A percentile compares a stretch with the other conserved stretches of the same genome.
These are phyloP conservation scores for Camellia sinensis DNA, from an alignment of 148 eudicot species.

Conservation along the genomic window DNA sequence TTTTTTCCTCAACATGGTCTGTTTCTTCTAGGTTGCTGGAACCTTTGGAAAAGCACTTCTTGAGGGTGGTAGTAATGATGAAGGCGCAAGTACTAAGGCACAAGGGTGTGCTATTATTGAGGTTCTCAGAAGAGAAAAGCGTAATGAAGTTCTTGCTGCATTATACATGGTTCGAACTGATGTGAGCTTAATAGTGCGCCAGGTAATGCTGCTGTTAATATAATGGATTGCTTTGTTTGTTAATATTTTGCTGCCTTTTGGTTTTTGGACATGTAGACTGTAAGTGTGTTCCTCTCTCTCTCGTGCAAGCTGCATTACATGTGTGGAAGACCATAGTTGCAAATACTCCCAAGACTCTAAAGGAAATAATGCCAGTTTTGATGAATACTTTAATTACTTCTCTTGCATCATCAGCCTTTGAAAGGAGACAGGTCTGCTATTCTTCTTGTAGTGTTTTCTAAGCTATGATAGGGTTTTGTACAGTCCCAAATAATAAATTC, in stretches of 20 bases:
- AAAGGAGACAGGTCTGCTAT: slow-evolving; percentile 83
- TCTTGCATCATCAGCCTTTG: slow-evolving; percentile 91
- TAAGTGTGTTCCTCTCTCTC: slow-evolving; percentile 10
- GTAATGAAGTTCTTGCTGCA: slow-evolving; percentile 97
- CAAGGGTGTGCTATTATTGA: slow-evolving; percentile 97
- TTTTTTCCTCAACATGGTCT: neutral
- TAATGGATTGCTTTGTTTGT: neutral
- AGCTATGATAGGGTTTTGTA: neutral
- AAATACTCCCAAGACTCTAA: slow-evolving; percentile 94
- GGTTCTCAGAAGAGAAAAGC: slow-evolving; percentile 91
- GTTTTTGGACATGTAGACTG: neutral
- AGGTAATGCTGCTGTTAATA: slow-evolving; percentile 45
- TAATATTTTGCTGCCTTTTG: neutral
- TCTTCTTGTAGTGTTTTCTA: neutral
- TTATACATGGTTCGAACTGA: slow-evolving; percentile 98
- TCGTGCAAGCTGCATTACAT: slow-evolving; percentile 87
- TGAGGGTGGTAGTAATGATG: slow-evolving; percentile 99
- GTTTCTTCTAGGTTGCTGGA: slow-evolving; percentile 75
- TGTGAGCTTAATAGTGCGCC: slow-evolving; percentile 90
- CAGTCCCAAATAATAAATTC: neutral
- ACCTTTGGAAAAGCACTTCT: slow-evolving; percentile 98
- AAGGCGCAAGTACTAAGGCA: slow-evolving; percentile 98
- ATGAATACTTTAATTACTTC: slow-evolving; percentile 87
- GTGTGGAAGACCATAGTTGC: slow-evolving; percentile 98
- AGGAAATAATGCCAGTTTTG: slow-evolving; percentile 96